Evolutionary conservation across 306 rosid species (phyloP).

Genomic region (Cyclanthera cordifolia): DNA sequence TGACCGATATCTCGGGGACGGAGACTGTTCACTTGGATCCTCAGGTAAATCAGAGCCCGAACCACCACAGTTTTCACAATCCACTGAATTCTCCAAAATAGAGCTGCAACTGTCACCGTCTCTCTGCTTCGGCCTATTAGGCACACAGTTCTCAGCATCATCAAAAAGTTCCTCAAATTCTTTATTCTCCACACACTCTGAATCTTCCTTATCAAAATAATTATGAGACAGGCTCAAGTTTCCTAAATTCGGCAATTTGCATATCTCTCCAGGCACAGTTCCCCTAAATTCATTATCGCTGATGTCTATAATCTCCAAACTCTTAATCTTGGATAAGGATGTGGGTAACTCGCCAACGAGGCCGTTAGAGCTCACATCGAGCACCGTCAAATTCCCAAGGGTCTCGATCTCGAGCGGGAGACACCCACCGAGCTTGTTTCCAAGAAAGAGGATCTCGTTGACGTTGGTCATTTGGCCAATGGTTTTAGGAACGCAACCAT

Average conservation of each 20-base stretch:
- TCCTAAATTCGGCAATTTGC: slow-evolving; percentile 35
- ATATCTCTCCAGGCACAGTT: slow-evolving; percentile 29
- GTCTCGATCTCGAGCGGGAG: slow-evolving; percentile 30
- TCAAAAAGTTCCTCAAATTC: background rate
- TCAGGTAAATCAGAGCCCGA: background rate
- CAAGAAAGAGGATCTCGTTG: slow-evolving; percentile 29
- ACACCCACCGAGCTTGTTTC: slow-evolving; percentile 36
- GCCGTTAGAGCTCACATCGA: slow-evolving; percentile 39
- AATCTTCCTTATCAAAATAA: slow-evolving; percentile 40
- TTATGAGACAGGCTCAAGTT: slow-evolving; percentile 46
- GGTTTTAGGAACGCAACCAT: slow-evolving; percentile 37
- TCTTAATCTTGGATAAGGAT: slow-evolving; percentile 23
- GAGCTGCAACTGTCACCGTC: slow-evolving; percentile 25
- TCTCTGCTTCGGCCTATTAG: slow-evolving; percentile 42
- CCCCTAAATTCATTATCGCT: slow-evolving; percentile 39
- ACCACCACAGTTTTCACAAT: slow-evolving; percentile 41
- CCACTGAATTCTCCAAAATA: slow-evolving; percentile 29
- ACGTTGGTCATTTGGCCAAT: slow-evolving; percentile 33
- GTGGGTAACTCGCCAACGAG: slow-evolving; percentile 41
- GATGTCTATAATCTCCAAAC: slow-evolving; percentile 34
- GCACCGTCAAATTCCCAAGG: slow-evolving; percentile 16
- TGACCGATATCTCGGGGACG: background rate
- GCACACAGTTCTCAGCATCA: slow-evolving; percentile 36
- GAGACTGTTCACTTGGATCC: background rate
- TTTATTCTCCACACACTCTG: slow-evolving; percentile 22